Evolutionary conservation across 2,329 filamentous ascomycete genomes (phyloP).

Genomic region (Apiospora kogelbergensis): DNA sequence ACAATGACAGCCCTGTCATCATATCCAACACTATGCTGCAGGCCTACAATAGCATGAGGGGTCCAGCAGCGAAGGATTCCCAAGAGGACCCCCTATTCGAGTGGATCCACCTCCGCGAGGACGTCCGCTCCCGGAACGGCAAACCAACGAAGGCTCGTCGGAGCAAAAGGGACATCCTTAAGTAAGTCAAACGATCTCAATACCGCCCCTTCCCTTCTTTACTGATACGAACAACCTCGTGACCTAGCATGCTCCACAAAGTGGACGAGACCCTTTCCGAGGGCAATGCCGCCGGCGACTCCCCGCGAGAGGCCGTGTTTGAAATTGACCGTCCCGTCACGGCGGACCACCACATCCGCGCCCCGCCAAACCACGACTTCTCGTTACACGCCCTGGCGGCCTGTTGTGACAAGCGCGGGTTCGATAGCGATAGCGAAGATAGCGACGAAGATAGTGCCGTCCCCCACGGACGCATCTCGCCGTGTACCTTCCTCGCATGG

Average conservation of each 20-base stretch:
- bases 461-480: constrained; percentile 36
- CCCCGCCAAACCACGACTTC: constrained; percentile 21
- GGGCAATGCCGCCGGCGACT: constrained; percentile 18
- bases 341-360: constrained; percentile 21
- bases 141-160: not conserved
- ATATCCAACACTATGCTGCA: constrained; percentile 27
- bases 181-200: constrained; percentile 17
- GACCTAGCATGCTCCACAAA: constrained; percentile 21
- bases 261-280: constrained; percentile 21
- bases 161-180: constrained; percentile 17
- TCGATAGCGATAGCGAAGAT: constrained; percentile 13
- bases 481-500: constrained; percentile 41
- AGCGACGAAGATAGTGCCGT: constrained; percentile 37
- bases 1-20: constrained; percentile 8
- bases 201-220: not conserved
- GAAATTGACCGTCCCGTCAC: constrained; percentile 22
- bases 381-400: constrained; percentile 13
- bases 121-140: constrained; percentile 10
- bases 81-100: constrained; percentile 24
- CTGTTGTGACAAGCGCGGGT: constrained; percentile 16
- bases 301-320: constrained; percentile 22
- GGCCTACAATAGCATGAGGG: constrained; percentile 28
- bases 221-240: not conserved
- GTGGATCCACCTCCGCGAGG: constrained; percentile 21
- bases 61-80: constrained; percentile 17